Percentiles rank a stretch among this genome's conserved stretches.
These are phyloP conservation scores for Helianthus annuus DNA, from an alignment of 129 eudicot species.

Conservation along the genomic window HanXRQr2.0-SUNRISE NC_035435.2:117547088-117547587, in stretches of 20 bases:
- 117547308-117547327: too few relatives aligned
- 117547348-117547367: too few relatives aligned
- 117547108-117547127: too few relatives aligned
- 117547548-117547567: too few relatives aligned
- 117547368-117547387: too few relatives aligned
- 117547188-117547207: slow-evolving; percentile 27
- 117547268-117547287: too few relatives aligned
- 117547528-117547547: too few relatives aligned
- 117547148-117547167: slow-evolving; percentile 37
- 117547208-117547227: slow-evolving; percentile 42
- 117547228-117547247: slow-evolving; percentile 58
- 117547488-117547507: background rate
- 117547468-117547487: background rate
- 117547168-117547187: slow-evolving; percentile 35
- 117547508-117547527: background rate
- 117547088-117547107: too few relatives aligned
- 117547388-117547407: slow-evolving; percentile 4
- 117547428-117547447: background rate
- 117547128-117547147: too few relatives aligned
- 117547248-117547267: slow-evolving; percentile 14
- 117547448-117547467: background rate
- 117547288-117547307: too few relatives aligned
- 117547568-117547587: too few relatives aligned
- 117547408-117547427: too few relatives aligned
- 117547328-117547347: background rate